phyloP scores from a whole-genome alignment of 257 asterid species.

The Solanum pimpinellifolium region DNA sequence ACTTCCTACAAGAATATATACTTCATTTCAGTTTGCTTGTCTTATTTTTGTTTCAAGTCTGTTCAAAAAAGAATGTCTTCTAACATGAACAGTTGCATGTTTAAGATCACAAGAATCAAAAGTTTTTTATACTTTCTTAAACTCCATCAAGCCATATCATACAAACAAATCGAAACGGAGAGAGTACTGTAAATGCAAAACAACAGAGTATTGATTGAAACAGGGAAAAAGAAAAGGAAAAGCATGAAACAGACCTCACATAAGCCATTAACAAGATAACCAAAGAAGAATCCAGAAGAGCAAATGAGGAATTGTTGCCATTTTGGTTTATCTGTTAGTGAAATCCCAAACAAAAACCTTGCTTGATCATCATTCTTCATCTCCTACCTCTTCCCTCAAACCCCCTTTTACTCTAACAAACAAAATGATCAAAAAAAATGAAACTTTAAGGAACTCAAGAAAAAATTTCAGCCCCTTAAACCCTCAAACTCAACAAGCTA shows the following conservation, averaged over 20 bases:
- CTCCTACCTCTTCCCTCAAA: not conserved
- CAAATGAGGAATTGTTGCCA: slow-evolving; percentile 89
- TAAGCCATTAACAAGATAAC: slow-evolving; percentile 84
- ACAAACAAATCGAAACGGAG: not conserved
- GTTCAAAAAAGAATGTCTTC: not conserved
- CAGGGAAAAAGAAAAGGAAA: not conserved
- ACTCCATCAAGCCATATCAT: not conserved
- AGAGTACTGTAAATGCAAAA: not conserved
- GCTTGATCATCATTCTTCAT: slow-evolving; percentile 81
- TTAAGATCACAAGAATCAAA: too few species aligned
- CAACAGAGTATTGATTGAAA: not conserved
- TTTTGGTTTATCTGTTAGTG: slow-evolving; percentile 52
- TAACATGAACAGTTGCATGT: too few species aligned
- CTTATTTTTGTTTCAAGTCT: not conserved
- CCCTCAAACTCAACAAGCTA: not conserved
- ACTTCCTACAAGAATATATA: not conserved
- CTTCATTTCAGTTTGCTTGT: not conserved
- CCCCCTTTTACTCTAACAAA: not conserved
- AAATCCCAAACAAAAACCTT: slow-evolving; percentile 71
- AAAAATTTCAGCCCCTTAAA: not conserved
- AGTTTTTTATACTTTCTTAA: too few species aligned
- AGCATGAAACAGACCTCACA: slow-evolving; percentile 61
- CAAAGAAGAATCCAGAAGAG: slow-evolving; percentile 86
- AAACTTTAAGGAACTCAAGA: not conserved
- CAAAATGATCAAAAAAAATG: not conserved